Conservation (phyloP, 2,329 filamentous ascomycete species). For the Endoconidiophora polonica region DNA sequence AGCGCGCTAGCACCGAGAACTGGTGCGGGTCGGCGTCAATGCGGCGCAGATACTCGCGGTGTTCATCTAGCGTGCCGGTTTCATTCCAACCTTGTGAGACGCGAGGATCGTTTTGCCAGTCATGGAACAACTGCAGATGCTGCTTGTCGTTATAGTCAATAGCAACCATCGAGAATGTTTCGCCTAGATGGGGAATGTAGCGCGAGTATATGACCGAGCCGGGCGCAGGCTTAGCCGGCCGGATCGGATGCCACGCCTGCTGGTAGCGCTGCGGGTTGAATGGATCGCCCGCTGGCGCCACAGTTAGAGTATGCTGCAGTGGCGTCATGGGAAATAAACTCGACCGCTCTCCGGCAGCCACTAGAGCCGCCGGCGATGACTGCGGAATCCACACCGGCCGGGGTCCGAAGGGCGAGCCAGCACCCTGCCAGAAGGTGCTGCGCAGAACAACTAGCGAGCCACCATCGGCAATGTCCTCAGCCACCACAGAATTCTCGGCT, state of each 20-base stretch:
- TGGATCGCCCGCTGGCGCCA: slow-evolving; percentile 24
- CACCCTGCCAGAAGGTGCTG: slow-evolving; percentile 53
- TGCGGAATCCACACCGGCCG: slow-evolving; percentile 44
- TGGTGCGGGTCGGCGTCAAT: slow-evolving; percentile 57
- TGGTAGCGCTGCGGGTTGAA: slow-evolving; percentile 24
- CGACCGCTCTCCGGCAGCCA: slow-evolving; percentile 20
- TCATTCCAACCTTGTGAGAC: slow-evolving; percentile 69
- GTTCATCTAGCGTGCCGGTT: slow-evolving; percentile 58
- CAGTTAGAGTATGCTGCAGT: slow-evolving; percentile 28
- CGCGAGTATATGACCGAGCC: slow-evolving; percentile 61
- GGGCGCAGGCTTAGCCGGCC: slow-evolving; percentile 53
- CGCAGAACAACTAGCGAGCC: slow-evolving; percentile 27
- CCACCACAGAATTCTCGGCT: slow-evolving; percentile 17
- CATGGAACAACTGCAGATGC: slow-evolving; percentile 56
- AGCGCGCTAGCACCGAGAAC: slow-evolving; percentile 51
- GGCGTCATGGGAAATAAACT: slow-evolving; percentile 33
- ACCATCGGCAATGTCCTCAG: slow-evolving; percentile 14
- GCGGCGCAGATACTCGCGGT: slow-evolving; percentile 52
- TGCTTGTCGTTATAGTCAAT: slow-evolving; percentile 47
- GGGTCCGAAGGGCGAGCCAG: slow-evolving; percentile 48
- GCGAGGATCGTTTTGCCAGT: slow-evolving; percentile 71
- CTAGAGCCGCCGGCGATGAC: slow-evolving; percentile 23
- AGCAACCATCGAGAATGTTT: slow-evolving; percentile 63
- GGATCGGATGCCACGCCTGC: slow-evolving; percentile 52
- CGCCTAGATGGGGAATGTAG: slow-evolving; percentile 57